phyloP scores from a whole-genome alignment of 306 rosid species.

The Glycyrrhiza uralensis region DNA sequence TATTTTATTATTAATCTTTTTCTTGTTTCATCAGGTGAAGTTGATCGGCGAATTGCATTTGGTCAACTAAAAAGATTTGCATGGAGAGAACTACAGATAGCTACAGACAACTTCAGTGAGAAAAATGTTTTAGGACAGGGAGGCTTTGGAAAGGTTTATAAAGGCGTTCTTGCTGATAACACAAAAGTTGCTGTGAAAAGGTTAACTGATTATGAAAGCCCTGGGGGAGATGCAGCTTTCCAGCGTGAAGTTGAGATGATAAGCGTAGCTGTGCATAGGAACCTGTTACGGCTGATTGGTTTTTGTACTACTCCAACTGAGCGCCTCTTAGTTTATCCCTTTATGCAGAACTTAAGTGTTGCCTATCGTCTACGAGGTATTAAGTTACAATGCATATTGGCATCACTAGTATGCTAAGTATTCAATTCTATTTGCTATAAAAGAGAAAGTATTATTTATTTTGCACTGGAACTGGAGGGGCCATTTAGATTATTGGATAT shows the following conservation, averaged over 20 bases:
- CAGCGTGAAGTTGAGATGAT: constrained; percentile 99
- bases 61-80: constrained; percentile 88
- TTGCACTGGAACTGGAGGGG: not conserved
- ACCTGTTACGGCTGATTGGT: constrained; percentile 83
- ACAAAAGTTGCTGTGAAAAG: constrained; percentile 96
- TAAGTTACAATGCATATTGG: constrained; percentile 3
- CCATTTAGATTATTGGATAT: constrained; percentile 19
- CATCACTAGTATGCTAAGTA: constrained; percentile 1
- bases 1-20: not conserved
- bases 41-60: constrained; percentile 92
- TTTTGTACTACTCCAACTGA: constrained; percentile 93
- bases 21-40: constrained; percentile 66
- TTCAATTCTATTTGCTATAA: constrained; percentile 1
- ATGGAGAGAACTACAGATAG: constrained; percentile 92
- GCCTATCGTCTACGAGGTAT: constrained; percentile 91
- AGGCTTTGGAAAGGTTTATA: constrained; percentile 98
- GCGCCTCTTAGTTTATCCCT: constrained; percentile 93
- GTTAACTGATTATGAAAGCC: constrained; percentile 89
- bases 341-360: constrained; percentile 95
- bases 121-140: constrained; percentile 96
- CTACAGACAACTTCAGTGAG: constrained; percentile 89
- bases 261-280: constrained; percentile 93
- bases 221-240: constrained; percentile 97
- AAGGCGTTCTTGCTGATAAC: constrained; percentile 84
- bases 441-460: not conserved